Conservation (phyloP, 768 basidiomycete genomes). For the Leccinum aurantiacum region DNA sequence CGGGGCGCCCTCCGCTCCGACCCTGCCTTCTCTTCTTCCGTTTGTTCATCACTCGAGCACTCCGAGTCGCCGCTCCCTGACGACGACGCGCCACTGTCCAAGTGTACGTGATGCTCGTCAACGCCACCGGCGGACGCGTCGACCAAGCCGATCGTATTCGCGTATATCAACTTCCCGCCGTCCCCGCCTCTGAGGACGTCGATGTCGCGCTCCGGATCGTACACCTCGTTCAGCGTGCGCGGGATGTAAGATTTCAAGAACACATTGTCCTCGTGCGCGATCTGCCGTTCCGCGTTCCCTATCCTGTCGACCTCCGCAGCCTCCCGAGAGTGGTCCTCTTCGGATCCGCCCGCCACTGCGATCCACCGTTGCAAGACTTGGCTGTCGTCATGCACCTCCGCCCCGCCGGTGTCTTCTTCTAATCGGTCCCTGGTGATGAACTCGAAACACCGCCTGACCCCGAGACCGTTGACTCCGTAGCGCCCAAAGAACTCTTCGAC, state of each 20-base stretch:
- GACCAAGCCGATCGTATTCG: slow-evolving; percentile 81
- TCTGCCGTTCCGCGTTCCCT: slow-evolving; percentile 13
- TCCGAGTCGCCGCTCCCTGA: slow-evolving; percentile 27
- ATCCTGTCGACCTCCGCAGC: slow-evolving; percentile 12
- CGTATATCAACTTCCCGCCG: slow-evolving; percentile 77
- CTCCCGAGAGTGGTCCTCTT: slow-evolving; percentile 13
- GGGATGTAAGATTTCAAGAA: slow-evolving; percentile 94
- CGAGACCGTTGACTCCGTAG: slow-evolving; percentile 73
- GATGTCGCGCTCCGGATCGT: slow-evolving; percentile 92
- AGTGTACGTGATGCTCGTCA: slow-evolving; percentile 15
- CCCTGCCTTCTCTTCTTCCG: slow-evolving; percentile 37
- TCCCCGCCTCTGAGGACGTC: slow-evolving; percentile 71
- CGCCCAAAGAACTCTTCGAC: slow-evolving; percentile 89
- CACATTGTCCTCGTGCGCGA: slow-evolving; percentile 79
- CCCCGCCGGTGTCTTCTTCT: slow-evolving; percentile 29
- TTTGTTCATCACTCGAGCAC: slow-evolving; percentile 34
- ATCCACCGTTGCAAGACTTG: slow-evolving; percentile 48
- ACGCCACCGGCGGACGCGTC: slow-evolving; percentile 27
- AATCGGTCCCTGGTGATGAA: slow-evolving; percentile 71
- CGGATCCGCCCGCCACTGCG: slow-evolving; percentile 34
- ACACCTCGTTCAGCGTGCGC: slow-evolving; percentile 86
- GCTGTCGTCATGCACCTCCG: slow-evolving; percentile 20
- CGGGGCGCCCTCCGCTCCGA: slow-evolving; percentile 58
- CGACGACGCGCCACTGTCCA: slow-evolving; percentile 21
- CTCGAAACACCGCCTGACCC: slow-evolving; percentile 81